phyloP scores from a whole-genome alignment of 805 yeast species.

The Candida jianshihensis region DNA sequence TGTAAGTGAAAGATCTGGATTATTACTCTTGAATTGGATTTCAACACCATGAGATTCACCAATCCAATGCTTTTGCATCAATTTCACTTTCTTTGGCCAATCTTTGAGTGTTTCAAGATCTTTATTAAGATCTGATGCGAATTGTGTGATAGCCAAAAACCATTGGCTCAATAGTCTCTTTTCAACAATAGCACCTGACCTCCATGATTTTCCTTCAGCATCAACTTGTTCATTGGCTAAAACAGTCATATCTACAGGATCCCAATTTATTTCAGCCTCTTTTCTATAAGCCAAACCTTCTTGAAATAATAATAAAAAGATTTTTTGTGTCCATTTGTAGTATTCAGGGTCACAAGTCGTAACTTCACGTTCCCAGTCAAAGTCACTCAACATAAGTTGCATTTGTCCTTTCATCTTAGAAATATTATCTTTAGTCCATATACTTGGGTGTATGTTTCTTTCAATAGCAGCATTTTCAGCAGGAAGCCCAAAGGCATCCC shows the following conservation, averaged over 20 bases:
- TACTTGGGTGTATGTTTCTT: constrained; percentile 66
- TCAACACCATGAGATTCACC: constrained; percentile 82
- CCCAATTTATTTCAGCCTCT: constrained; percentile 94
- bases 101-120: constrained; percentile 56
- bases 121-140: constrained; percentile 55
- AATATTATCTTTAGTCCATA: constrained; percentile 83
- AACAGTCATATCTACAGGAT: constrained; percentile 91
- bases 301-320: constrained; percentile 66
- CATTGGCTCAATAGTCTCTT: constrained; percentile 78
- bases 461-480: constrained; percentile 98
- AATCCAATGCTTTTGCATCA: constrained; percentile 93
- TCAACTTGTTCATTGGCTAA: constrained; percentile 97
- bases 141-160: constrained; percentile 87
- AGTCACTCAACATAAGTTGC: constrained; percentile 69
- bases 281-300: constrained; percentile 80
- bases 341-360: constrained; percentile 83
- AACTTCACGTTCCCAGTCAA: constrained; percentile 91
- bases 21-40: constrained; percentile 39
- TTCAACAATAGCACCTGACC: constrained; percentile 94
- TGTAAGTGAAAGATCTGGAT: constrained; percentile 25
- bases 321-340: constrained; percentile 87
- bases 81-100: constrained; percentile 87
- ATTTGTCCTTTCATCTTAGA: constrained; percentile 79
- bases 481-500: constrained; percentile 98
- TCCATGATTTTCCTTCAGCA: constrained; percentile 85